Evolutionary conservation across 768 basidiomycete genomes (phyloP), one percentile per base, ranked within the genome.

Genomic region (Amyloporia xantha): DNA sequence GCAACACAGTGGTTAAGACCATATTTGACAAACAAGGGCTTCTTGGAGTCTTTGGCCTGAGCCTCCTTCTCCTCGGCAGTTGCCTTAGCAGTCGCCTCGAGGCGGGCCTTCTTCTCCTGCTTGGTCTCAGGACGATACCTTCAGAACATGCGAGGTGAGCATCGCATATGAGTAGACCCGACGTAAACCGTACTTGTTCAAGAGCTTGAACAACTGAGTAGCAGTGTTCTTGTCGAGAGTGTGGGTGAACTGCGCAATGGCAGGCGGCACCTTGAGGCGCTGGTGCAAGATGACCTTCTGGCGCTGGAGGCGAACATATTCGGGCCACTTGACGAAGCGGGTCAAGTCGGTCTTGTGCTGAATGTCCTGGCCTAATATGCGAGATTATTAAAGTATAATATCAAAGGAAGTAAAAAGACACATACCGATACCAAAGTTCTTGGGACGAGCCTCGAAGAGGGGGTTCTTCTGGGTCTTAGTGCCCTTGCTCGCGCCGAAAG

Each of bases 191-290:
- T 64, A 79, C 79, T 97, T 97, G 84, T 99, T 95, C 41, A 97
- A 70, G 53, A 99, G 83, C 73, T 95, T 94, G 84, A 97, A 98
- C 53, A 98, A 72, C 70, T 97, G 94, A 25, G 90, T 93, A 19
- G 95, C 95, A 44, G 94, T 97, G 80, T 97, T 98, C 82, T 96
- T 97, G 81, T 99, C 95, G 64, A 99, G 77, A 39, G 93, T 93
- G 75, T 86, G 79, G n/a, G 84, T 82, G 78, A 98, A 97, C 68
- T 99, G 95, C 41, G 93, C 90, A 61, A 99, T 94, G 59, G 95
- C 91, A 35, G 95, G 95, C 57, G 95, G 95, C 23, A 96, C 93
- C 80, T 98, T 98, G 60, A 98, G 77, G 62, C 95, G 91, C 73
- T 97, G 92, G 79, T 89, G 75, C 52, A 98, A 85, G 72, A 98